These are phyloP conservation scores for Clonostachys byssicola DNA, from an alignment of 2,329 filamentous ascomycete species.

Conservation along the genomic window DNA sequence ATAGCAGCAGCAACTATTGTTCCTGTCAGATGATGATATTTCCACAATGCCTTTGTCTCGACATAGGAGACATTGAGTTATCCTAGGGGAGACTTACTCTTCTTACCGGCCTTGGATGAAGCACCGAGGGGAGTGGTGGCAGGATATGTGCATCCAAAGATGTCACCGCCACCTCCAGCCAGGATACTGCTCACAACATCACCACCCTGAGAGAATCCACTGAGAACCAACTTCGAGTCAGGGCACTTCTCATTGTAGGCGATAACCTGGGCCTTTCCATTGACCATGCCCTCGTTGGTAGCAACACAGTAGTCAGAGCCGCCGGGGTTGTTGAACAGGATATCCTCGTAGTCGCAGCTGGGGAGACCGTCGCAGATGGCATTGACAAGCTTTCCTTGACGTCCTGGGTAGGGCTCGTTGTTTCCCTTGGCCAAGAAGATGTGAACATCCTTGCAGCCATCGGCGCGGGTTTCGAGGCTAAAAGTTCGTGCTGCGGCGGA, in stretches of 20 bases:
- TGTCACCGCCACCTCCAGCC: constrained; percentile 23
- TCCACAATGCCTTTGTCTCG: too few relatives aligned
- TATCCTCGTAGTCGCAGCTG: constrained; percentile 23
- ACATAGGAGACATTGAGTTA: too few relatives aligned
- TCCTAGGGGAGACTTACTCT: too few relatives aligned
- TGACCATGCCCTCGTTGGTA: constrained; percentile 25
- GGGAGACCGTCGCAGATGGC: constrained; percentile 17
- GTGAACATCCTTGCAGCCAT: constrained; percentile 16
- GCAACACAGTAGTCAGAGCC: constrained; percentile 25
- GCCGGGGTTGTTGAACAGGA: constrained; percentile 20
- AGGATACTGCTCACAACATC: constrained; percentile 30
- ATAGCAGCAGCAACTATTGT: constrained; percentile 21
- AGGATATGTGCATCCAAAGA: constrained; percentile 9
- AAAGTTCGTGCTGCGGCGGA: too few relatives aligned
- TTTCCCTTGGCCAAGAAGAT: constrained; percentile 19
- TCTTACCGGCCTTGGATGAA: too few relatives aligned
- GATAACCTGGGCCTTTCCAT: constrained; percentile 28
- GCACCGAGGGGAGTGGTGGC: too few relatives aligned
- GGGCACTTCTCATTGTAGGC: constrained; percentile 33
- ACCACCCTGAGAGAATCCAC: constrained; percentile 34
- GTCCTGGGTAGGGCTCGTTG: constrained; percentile 21
- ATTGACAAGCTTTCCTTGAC: constrained; percentile 15
- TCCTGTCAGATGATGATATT: not conserved
- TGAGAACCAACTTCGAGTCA: constrained; percentile 30
- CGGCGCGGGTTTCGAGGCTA: not conserved